These are phyloP conservation scores for Streptanthus diversifolius DNA, from an alignment of 345 rosid species.

Conservation along the genomic window DNA sequence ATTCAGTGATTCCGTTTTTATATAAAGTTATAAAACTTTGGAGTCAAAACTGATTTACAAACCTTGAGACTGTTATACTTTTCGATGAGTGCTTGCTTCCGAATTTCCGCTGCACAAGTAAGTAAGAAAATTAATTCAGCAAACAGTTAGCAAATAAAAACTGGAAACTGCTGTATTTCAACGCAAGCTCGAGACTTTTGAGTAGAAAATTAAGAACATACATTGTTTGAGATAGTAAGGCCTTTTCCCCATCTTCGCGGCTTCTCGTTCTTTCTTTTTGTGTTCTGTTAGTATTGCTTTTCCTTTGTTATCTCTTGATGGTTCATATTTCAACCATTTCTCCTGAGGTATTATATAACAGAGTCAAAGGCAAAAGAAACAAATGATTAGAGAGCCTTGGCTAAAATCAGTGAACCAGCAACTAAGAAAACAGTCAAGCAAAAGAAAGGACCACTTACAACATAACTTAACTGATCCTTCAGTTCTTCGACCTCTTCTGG, in stretches of 20 bases:
- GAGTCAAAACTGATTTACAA: conserved; percentile 8
- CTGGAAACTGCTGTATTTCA: background rate
- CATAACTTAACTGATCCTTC: conserved; percentile 43
- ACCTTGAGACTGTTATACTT: conserved; percentile 81
- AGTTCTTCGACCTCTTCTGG: conserved; percentile 41
- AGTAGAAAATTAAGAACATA: conserved; percentile 20
- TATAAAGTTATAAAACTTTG: background rate
- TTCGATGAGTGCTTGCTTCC: conserved; percentile 62
- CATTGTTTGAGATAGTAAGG: conserved; percentile 90
- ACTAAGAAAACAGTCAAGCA: background rate
- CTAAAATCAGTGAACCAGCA: background rate
- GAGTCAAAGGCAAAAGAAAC: background rate
- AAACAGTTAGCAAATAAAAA: background rate
- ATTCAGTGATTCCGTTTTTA: conserved; percentile 15
- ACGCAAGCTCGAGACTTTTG: background rate
- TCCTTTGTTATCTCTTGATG: conserved; percentile 56
- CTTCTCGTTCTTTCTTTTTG: conserved; percentile 85
- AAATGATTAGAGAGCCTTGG: conserved; percentile 1
- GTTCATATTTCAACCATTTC: conserved; percentile 62
- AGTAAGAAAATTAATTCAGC: conserved; percentile 29
- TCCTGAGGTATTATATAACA: conserved; percentile 42
- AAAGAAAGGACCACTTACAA: conserved; percentile 47
- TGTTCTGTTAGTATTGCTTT: conserved; percentile 62
- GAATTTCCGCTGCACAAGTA: conserved; percentile 67
- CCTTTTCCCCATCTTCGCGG: conserved; percentile 72